phyloP scores from a whole-genome alignment of 2,329 filamentous ascomycete species.

The Nemania abortiva region DNA sequence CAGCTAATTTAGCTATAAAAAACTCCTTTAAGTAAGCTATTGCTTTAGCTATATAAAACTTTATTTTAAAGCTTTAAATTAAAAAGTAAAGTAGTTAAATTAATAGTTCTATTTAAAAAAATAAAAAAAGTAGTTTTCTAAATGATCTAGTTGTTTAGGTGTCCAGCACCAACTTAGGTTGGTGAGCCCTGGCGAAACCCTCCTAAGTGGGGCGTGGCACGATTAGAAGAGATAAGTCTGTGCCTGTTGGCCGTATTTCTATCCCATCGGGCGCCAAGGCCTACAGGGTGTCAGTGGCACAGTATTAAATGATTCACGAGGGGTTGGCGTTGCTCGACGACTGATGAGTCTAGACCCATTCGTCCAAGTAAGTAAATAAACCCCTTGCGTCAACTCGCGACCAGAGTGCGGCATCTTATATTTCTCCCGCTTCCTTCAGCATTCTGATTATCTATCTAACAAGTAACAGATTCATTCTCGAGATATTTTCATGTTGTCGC shows the following conservation, averaged over 20 bases:
- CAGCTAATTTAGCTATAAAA: too few relatives aligned
- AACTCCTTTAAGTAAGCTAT: too few relatives aligned
- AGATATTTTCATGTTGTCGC: background rate
- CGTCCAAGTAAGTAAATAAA: background rate
- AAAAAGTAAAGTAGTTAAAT: too few relatives aligned
- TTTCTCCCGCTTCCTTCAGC: background rate
- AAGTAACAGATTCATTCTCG: background rate
- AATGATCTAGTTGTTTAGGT: too few relatives aligned
- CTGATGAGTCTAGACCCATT: background rate
- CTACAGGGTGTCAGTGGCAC: conserved; percentile 15
- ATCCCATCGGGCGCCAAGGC: conserved; percentile 19
- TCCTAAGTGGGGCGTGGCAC: too few relatives aligned
- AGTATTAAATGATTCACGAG: conserved; percentile 18
- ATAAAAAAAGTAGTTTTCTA: too few relatives aligned
- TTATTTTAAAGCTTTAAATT: too few relatives aligned
- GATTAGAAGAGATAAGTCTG: background rate
- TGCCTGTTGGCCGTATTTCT: background rate
- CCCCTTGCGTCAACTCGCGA: too few relatives aligned
- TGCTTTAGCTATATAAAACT: too few relatives aligned
- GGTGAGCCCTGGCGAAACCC: too few relatives aligned
- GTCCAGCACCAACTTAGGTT: too few relatives aligned
- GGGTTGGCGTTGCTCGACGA: conserved; percentile 7
- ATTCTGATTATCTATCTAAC: background rate
- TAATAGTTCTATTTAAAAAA: too few relatives aligned
- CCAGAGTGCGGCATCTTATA: background rate